Evolutionary conservation across 805 yeast genomes (phyloP), one percentile per base, ranked within the genome.

Genomic region (Hanseniaspora lindneri): DNA sequence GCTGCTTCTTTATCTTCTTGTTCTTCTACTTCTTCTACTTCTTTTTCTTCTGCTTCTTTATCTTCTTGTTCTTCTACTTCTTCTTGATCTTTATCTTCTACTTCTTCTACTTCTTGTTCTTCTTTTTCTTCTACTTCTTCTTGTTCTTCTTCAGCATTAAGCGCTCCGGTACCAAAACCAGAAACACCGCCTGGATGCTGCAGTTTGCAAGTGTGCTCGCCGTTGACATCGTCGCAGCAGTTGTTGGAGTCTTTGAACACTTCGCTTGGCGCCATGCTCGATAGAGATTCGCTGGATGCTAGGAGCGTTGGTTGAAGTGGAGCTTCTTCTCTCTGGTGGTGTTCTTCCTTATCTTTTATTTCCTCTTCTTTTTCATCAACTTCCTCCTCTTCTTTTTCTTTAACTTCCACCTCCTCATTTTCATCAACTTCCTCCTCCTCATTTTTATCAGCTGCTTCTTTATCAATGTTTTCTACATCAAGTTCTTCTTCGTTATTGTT

Each of bases 381-480:
- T 19, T 47, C 53, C 25, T 48, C 48, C 10, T 28, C 48, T 39
- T 39, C 41, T 10, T 8, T 7, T 30, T 37, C 52, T 20, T 30
- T n/a, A 19, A 44, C 51, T 6, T 49, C 51, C 11, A 33, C 41
- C n/a, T 35, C 52, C 34, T 27, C 29, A 8, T 27, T 27, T 27
- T 27, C 29, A 9, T 30, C 51, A 24, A 32, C 33, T 19, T 25
- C 43, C 39, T 35, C 41, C 25, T 43, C 53, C 14, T 16, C 21
- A 41, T 21, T 49, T 19, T 47, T 51, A 23, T 52, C 52, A n/a
- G 52, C 56, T 19, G 52, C 54, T n/a, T 47, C 52, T 24, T 39
- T 42, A 35, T 42, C 53, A 9, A 20, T 39, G 6, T 41, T 14
- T 39, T 48, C 49, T 4, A 40, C 48, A 21, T 46, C 46, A n/a